Conservation (phyloP, 306 rosid species). For the Rosa rugosa region DNA sequence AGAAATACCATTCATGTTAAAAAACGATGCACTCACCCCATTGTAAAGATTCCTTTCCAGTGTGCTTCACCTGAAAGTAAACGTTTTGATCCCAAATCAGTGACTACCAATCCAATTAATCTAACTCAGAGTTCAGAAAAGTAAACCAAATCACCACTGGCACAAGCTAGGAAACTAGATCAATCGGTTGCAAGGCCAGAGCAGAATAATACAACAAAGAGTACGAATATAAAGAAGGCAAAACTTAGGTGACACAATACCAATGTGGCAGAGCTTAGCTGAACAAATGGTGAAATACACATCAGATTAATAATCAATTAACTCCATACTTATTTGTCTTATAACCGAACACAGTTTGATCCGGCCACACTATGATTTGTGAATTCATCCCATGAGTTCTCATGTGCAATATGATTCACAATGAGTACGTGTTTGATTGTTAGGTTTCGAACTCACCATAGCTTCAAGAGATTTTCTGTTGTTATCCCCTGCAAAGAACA, state of each 20-base stretch:
- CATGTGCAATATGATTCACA: neutral
- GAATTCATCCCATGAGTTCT: neutral
- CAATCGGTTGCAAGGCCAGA: neutral
- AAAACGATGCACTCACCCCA: constrained; percentile 55
- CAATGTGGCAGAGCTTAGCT: neutral
- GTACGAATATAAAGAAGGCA: neutral
- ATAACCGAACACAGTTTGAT: neutral
- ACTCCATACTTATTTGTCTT: neutral
- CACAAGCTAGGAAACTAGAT: neutral
- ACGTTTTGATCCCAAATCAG: neutral
- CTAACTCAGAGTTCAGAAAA: neutral
- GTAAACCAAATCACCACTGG: neutral
- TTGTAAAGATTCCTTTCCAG: constrained; percentile 81
- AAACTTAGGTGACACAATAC: neutral
- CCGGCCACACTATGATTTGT: neutral
- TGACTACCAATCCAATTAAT: neutral
- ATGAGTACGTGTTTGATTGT: neutral
- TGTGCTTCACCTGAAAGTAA: constrained; percentile 60
- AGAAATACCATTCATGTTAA: neutral
- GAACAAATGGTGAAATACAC: neutral
- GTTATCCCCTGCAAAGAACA: constrained; percentile 63
- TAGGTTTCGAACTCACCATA: constrained; percentile 50
- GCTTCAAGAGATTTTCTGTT: constrained; percentile 74
- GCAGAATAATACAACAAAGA: too few species aligned
- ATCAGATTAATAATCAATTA: neutral